Evolutionary conservation across 2,329 filamentous ascomycete genomes (phyloP), one percentile per base, ranked within the genome.

Genomic region (Neophaeococcomyces aloes): DNA sequence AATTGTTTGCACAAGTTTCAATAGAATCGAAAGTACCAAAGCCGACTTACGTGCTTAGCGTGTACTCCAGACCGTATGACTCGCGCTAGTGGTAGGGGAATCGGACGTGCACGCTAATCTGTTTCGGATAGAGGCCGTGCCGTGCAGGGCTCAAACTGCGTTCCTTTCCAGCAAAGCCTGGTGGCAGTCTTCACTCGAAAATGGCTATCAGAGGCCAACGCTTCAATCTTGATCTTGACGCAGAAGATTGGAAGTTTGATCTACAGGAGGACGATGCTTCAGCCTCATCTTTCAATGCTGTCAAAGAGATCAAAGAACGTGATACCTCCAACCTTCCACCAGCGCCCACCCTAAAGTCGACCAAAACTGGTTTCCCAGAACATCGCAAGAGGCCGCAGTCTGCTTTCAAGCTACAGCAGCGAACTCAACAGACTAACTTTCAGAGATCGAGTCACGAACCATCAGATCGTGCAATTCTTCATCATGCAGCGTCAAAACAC

Each of bases 251-350:
- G 30, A 45, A 50, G 14, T 41, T 54, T 21, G 51, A 47, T 15
- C 29, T 47, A 11, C 10, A 50, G 10, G 59, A 66, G 21, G 60
- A 65, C 27, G 39, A 45, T n/a, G 36, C 46, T 55, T 21, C 51
- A 34, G 46, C 57, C 46, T 44, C 59, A 32, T 45, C 60, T 38
- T 52, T 61, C 50, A 57, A 49, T 19, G 69, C 82, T 31, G 69
- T 93, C 33, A 75, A 75, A 44, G 88, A 95, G 53, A 78, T 96
- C 50, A 74, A 83, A 56, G 89, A 96, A 66, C 82, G 84, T 49
- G 73, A 78, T 34, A 64, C 75, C 19, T 55, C 61, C 35, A 18
- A 45, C n/a, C 35, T 48, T 18, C 57, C 60, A 10, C 54, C 65
- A 25, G 58, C 65, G 4, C 70, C 77, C 17, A 79, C 76, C 50